These are phyloP conservation scores for Syncephalastrum monosporum DNA, from an alignment of 371 early-diverging fungal species.

Conservation along the genomic window DNA sequence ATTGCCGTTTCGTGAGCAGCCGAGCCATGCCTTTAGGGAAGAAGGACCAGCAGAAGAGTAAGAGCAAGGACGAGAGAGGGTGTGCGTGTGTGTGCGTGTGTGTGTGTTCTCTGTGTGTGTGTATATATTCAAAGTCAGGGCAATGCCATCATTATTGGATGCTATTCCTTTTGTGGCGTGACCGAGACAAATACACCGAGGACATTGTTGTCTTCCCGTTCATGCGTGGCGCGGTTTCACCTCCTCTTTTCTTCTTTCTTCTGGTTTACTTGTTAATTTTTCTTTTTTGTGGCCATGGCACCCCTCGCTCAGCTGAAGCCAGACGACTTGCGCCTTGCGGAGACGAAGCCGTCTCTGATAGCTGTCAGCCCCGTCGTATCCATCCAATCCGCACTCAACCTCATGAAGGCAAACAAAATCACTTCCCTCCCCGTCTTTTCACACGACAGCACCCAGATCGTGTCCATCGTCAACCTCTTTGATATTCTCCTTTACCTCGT, in stretches of 20 bases:
- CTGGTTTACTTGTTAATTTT: conserved; percentile 1
- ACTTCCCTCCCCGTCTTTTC: conserved; percentile 61
- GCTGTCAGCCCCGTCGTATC: conserved; percentile 51
- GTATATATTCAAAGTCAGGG: no score
- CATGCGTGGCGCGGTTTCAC: no score
- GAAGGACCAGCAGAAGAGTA: no score
- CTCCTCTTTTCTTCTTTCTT: neutral
- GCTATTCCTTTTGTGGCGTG: no score
- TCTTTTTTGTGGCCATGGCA: neutral
- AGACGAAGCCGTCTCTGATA: conserved; percentile 40
- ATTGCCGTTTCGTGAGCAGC: conserved; percentile 7
- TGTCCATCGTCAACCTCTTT: conserved; percentile 55
- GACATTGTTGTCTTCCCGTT: no score
- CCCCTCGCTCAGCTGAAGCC: conserved; percentile 33
- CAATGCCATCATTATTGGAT: no score
- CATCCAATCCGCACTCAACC: conserved; percentile 46
- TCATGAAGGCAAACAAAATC: conserved; percentile 47
- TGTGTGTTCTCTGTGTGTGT: no score
- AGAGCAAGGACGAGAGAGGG: no score
- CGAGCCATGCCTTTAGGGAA: no score
- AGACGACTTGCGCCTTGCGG: conserved; percentile 32
- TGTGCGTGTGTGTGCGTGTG: no score
- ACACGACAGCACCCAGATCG: conserved; percentile 49
- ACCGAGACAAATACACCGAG: no score
- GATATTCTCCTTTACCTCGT: conserved; percentile 55